A percentile compares a stretch with the other conserved stretches of the same genome.
Conservation (phyloP, 1,139 yeast species). For the Blastobotrys serpentis region DNA sequence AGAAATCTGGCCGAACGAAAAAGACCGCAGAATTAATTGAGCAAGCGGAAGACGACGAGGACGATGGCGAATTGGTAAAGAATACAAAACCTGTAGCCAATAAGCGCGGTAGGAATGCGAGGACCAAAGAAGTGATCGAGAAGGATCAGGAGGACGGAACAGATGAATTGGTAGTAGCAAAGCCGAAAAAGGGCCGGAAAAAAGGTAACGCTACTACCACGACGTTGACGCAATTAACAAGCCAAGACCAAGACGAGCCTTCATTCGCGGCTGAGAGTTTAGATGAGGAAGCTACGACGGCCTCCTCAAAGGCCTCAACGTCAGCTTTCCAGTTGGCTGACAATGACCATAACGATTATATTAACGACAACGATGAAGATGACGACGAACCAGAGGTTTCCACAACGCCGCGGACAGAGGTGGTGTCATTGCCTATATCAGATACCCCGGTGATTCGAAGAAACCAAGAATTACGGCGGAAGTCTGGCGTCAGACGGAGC, state of each 20-base stretch:
- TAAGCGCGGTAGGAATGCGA: background rate
- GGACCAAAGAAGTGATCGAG: background rate
- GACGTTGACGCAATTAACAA: constrained; percentile 1
- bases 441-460: constrained; percentile 46
- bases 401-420: constrained; percentile 19
- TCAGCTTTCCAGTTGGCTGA: background rate
- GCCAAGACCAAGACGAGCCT: constrained; percentile 1
- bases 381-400: no score
- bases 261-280: background rate
- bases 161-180: background rate
- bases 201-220: constrained; percentile 8
- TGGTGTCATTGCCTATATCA: constrained; percentile 40
- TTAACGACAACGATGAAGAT: constrained; percentile 17
- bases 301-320: constrained; percentile 3
- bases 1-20: background rate
- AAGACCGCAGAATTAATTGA: background rate
- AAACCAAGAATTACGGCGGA: constrained; percentile 39
- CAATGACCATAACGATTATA: constrained; percentile 10
- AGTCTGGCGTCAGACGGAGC: constrained; percentile 32
- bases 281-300: background rate
- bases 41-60: constrained; percentile 5
- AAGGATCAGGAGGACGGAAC: background rate
- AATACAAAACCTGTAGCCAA: background rate
- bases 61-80: background rate
- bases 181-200: constrained; percentile 10